These are phyloP conservation scores for Spiraea crenata DNA, from an alignment of 331 rosid species.

Conservation along the genomic window DNA sequence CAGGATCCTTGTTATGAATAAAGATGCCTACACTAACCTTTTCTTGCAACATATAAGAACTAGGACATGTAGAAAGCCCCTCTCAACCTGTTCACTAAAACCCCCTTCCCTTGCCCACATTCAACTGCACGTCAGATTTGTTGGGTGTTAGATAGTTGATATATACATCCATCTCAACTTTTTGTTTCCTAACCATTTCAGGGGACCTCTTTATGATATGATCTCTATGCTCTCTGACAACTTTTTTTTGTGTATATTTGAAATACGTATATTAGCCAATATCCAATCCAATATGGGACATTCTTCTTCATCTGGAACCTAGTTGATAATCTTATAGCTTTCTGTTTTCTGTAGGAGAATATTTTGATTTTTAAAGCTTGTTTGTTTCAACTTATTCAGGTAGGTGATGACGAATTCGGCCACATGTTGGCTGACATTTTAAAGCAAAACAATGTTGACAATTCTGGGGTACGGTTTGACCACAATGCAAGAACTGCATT, in stretches of 20 bases:
- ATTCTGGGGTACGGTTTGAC: conserved; percentile 76
- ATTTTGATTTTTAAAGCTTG: not conserved
- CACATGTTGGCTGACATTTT: conserved; percentile 67
- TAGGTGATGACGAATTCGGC: conserved; percentile 88
- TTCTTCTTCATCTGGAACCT: conserved; percentile 10
- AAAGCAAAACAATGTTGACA: conserved; percentile 60
- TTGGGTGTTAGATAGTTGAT: not conserved
- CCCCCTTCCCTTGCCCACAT: not conserved
- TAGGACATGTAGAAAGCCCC: not conserved
- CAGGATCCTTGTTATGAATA: not conserved
- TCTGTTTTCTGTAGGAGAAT: not conserved
- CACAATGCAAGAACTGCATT: conserved; percentile 76
- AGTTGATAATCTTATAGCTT: not conserved
- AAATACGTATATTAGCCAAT: not conserved
- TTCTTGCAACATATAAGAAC: not conserved
- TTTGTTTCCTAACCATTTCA: conserved; percentile 1
- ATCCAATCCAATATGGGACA: not conserved
- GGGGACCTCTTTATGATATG: not conserved
- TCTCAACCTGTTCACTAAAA: not conserved
- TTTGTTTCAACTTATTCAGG: conserved; percentile 45
- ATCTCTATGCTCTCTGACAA: not conserved
- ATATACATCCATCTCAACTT: conserved; percentile 3
- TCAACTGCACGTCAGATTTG: not conserved
- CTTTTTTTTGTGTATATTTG: too few species aligned
- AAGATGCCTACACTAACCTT: not conserved